phyloP scores from a whole-genome alignment of 139 green algal genomes.

The Diplosphaera chodatii region DNA sequence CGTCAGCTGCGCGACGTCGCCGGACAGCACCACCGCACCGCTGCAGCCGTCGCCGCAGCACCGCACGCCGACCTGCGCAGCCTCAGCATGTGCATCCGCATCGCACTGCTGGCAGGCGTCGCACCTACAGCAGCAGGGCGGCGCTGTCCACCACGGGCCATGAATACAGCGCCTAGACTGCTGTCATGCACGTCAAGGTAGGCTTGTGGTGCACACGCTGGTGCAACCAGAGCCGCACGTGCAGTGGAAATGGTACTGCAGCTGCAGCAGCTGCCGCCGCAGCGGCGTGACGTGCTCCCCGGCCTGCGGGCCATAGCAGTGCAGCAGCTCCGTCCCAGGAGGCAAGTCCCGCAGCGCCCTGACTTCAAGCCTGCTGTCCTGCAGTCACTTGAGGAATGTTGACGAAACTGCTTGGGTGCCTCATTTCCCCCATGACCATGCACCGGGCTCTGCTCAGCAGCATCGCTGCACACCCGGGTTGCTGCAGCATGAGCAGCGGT shows the following conservation, averaged over 20 bases:
- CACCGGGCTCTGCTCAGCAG: no score
- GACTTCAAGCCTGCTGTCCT: background rate
- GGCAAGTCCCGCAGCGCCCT: slow-evolving; percentile 4
- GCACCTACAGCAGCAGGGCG: background rate
- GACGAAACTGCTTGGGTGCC: no score
- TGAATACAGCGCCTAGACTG: background rate
- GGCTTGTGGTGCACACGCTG: background rate
- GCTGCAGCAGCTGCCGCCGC: slow-evolving; percentile 4
- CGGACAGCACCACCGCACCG: slow-evolving; percentile 7
- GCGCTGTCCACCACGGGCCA: no score
- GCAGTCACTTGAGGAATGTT: no score
- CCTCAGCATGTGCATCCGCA: background rate
- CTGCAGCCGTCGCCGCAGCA: slow-evolving; percentile 7
- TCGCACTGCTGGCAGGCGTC: background rate
- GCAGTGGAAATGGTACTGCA: slow-evolving; percentile 34
- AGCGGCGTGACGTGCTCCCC: slow-evolving; percentile 19
- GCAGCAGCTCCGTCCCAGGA: slow-evolving; percentile 7
- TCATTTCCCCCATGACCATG: no score
- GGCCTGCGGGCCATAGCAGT: slow-evolving; percentile 32
- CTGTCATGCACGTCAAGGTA: background rate
- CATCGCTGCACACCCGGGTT: no score
- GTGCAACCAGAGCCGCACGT: slow-evolving; percentile 18
- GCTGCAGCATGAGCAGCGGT: no score
- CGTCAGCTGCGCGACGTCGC: background rate
- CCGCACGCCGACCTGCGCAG: slow-evolving; percentile 3